Evolutionary conservation across 768 basidiomycete genomes (phyloP).

Genomic region (Suillus alpinus): DNA sequence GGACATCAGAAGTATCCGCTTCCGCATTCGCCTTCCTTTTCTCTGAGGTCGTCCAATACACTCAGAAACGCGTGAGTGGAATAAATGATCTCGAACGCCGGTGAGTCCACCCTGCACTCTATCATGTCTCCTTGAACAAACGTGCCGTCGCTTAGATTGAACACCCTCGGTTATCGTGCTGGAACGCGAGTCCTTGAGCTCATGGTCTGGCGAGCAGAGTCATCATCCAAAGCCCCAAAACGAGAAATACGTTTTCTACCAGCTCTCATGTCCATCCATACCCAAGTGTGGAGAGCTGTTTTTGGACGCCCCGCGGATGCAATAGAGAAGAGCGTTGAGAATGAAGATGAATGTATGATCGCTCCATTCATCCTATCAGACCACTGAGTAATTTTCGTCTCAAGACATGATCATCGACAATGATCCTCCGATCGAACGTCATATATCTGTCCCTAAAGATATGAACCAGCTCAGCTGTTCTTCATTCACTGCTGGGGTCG

Average conservation of each 20-base stretch:
- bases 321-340: constrained; percentile 94
- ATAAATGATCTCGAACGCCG: constrained; percentile 94
- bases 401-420: constrained; percentile 98
- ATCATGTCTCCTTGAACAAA: not conserved
- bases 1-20: constrained; percentile 77
- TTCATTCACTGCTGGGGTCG: constrained; percentile 96
- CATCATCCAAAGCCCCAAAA: constrained; percentile 83
- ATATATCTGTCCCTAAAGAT: constrained; percentile 92
- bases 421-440: constrained; percentile 85
- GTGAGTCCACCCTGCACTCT: constrained; percentile 38
- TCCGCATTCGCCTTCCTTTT: constrained; percentile 89
- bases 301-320: constrained; percentile 94
- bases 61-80: constrained; percentile 90
- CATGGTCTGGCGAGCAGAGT: constrained; percentile 77
- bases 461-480: constrained; percentile 93
- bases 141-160: constrained; percentile 54
- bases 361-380: constrained; percentile 2
- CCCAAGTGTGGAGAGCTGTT: constrained; percentile 91
- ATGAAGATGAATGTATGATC: constrained; percentile 86
- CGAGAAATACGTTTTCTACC: constrained; percentile 89
- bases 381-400: constrained; percentile 5
- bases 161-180: constrained; percentile 89
- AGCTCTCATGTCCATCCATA: constrained; percentile 90
- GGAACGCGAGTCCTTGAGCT: constrained; percentile 86
- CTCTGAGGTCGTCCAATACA: constrained; percentile 92